Evolutionary conservation across 164 flowering plant species (phyloP).

Genomic region (Magnolia kwangsiensis): DNA sequence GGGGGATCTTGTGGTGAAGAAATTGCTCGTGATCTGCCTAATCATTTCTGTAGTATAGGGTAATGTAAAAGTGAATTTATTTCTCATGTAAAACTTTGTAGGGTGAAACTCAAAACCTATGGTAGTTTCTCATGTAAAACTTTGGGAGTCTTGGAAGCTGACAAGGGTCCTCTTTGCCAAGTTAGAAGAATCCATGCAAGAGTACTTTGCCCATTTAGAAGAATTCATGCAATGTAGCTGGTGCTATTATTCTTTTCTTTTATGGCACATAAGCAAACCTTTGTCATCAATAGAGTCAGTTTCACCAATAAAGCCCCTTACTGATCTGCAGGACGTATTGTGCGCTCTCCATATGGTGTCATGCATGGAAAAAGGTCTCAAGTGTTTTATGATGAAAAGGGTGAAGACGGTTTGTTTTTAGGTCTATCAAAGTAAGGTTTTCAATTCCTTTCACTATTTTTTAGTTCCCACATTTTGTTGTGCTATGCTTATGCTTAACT

Average conservation of each 20-base stretch:
- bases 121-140: not conserved
- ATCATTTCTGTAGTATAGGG: too few relatives aligned
- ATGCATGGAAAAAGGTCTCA: slow-evolving; percentile 93
- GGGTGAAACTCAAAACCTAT: not conserved
- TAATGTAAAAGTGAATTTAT: too few relatives aligned
- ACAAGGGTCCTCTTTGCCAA: not conserved
- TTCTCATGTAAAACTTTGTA: too few relatives aligned
- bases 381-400: slow-evolving; percentile 81
- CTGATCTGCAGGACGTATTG: slow-evolving; percentile 66
- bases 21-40: too few relatives aligned
- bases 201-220: not conserved
- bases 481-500: too few relatives aligned
- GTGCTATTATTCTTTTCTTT: not conserved
- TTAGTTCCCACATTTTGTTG: not conserved
- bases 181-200: not conserved
- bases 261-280: too few relatives aligned
- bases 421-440: slow-evolving; percentile 57
- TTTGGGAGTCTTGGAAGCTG: not conserved
- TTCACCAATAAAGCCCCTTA: not conserved
- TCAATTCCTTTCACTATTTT: not conserved
- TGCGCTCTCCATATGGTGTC: slow-evolving; percentile 85
- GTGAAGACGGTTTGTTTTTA: slow-evolving; percentile 65
- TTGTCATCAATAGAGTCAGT: not conserved
- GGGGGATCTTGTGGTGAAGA: too few relatives aligned
- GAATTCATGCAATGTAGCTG: not conserved